Evolutionary conservation across 2,329 filamentous ascomycete genomes (phyloP), one percentile per base, ranked within the genome.

Genomic region (Calonectria pteridis): DNA sequence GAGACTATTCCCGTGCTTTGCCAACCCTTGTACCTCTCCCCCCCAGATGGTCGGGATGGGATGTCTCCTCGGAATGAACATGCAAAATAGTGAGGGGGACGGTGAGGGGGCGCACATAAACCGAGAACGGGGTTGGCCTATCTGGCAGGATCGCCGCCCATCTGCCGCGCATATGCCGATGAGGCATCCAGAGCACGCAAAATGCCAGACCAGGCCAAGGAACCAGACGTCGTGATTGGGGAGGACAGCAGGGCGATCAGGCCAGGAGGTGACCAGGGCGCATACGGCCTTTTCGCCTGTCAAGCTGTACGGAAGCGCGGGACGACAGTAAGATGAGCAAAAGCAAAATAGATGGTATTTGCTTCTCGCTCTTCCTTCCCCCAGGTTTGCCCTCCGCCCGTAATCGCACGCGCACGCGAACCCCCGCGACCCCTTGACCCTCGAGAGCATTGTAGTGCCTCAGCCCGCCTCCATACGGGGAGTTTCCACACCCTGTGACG

Each of bases 131-230:
- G 73, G 78, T 80, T 58, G 49, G 76, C 51, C 74, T 80, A 80
- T 46, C 43, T 46, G n/a, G 62, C 72, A 77, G 76, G 78, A 80
- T 80, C 78, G 73, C 73, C 77, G 55, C 50, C 67, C 79, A 80
- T 80, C 79, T 80, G 71, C 79, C 79, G 79, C 70, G 77, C 79
- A 81, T 79, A 73, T 80, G 79, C 79, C 79, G 79, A 80, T 77
- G 76, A 80, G 69, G 78, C 69, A 80, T 75, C 71, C 74, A 33
- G 71, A 73, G 59, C 72, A 68, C 68, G 67, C 73, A 67, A 63
- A 63, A 62, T 62, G 35, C 64, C 62, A 68, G 58, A 31, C 69
- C 55, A 28, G n/a, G 33, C 55, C 69, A 71, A 71, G 65, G 64
- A 70, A 77, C 69, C 46, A 69, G 58, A 43, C 33, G 51, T 49